Evolutionary conservation across 2,329 filamentous ascomycete genomes (phyloP).

Genomic region (Didymella exigua): DNA sequence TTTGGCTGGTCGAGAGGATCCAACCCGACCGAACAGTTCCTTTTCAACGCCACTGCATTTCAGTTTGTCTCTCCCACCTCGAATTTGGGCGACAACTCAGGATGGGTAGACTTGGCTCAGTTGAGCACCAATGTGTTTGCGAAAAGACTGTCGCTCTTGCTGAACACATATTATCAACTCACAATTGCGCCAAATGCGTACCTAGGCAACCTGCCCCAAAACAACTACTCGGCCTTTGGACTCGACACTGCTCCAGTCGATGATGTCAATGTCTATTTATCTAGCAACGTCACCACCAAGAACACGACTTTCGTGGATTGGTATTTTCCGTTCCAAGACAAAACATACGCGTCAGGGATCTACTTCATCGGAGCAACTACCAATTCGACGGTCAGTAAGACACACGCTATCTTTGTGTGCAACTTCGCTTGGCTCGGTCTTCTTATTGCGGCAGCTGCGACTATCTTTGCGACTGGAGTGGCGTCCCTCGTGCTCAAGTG

Average conservation of each 20-base stretch:
- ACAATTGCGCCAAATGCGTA: constrained; percentile 31
- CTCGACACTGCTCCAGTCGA: constrained; percentile 30
- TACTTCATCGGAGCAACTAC: constrained; percentile 42
- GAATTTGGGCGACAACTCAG: too few relatives aligned
- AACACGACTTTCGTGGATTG: constrained; percentile 18
- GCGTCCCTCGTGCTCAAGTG: constrained; percentile 32
- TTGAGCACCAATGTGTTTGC: too few relatives aligned
- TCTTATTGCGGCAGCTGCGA: constrained; percentile 23
- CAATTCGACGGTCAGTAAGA: constrained; percentile 13
- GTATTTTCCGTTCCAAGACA: neutral
- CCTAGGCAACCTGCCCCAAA: constrained; percentile 27
- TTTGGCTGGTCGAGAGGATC: too few relatives aligned
- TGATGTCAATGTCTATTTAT: constrained; percentile 34
- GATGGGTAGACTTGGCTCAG: too few relatives aligned
- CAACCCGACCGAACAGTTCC: too few relatives aligned
- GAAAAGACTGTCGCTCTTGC: constrained; percentile 20
- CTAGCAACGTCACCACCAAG: constrained; percentile 24
- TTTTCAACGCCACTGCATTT: too few relatives aligned
- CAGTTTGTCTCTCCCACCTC: too few relatives aligned
- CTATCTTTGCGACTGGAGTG: constrained; percentile 29
- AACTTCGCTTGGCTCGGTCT: constrained; percentile 39
- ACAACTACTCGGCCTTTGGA: constrained; percentile 33
- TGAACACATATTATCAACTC: constrained; percentile 46
- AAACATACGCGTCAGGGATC: too few relatives aligned
- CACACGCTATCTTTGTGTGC: constrained; percentile 36